Evolutionary conservation across 1,284 basidiomycete genomes (phyloP).

Genomic region (Sporisorium sorghi): DNA sequence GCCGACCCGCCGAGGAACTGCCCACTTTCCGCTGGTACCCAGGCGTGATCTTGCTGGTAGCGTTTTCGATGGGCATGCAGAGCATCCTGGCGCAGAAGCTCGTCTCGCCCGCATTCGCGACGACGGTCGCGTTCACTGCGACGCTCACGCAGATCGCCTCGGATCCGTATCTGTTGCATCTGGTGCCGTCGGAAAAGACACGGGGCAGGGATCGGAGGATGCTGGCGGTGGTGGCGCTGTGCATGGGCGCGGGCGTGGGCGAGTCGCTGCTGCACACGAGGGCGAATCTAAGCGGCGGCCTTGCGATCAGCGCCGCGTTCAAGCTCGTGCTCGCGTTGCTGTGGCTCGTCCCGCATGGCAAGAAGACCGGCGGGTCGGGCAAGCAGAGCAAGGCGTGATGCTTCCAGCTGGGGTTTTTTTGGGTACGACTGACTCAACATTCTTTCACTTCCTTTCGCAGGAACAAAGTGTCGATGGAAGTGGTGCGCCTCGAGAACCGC

Average conservation of each 20-base stretch:
- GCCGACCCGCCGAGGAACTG: conserved; percentile 46
- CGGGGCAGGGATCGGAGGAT: conserved; percentile 52
- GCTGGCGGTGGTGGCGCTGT: conserved; percentile 50
- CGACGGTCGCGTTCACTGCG: conserved; percentile 63
- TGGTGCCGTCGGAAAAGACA: conserved; percentile 46
- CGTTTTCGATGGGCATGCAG: conserved; percentile 61
- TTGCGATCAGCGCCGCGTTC: conserved; percentile 56
- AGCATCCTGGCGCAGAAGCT: conserved; percentile 60
- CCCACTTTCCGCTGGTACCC: conserved; percentile 58
- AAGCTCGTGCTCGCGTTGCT: conserved; percentile 53
- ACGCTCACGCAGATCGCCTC: conserved; percentile 61
- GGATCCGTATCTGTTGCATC: conserved; percentile 60
- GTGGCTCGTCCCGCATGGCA: conserved; percentile 46
- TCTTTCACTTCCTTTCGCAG: conserved; percentile 2
- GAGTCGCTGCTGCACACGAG: conserved; percentile 55
- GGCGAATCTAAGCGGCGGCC: conserved; percentile 45
- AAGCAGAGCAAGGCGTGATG: conserved; percentile 25
- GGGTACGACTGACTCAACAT: background rate
- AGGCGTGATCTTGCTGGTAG: conserved; percentile 46
- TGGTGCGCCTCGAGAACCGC: conserved; percentile 82
- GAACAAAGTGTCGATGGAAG: conserved; percentile 82
- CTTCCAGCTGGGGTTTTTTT: background rate
- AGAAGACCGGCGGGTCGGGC: conserved; percentile 15
- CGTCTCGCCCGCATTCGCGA: conserved; percentile 58
- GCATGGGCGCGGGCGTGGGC: conserved; percentile 56